These are phyloP conservation scores for Stygiomarasmius scandens DNA, from an alignment of 1,284 basidiomycete species.

Conservation along the genomic window DNA sequence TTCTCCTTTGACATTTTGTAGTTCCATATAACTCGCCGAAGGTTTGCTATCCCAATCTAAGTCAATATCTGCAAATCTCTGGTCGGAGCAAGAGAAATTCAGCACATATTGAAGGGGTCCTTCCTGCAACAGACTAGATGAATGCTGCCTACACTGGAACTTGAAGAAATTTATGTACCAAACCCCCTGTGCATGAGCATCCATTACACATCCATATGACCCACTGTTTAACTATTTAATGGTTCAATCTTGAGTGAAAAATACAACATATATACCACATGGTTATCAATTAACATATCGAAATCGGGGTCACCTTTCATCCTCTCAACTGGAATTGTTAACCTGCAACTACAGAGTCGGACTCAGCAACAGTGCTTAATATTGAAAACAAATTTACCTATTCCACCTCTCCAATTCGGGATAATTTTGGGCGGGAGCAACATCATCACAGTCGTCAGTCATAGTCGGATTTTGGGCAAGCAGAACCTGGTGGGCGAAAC, in stretches of 20 bases:
- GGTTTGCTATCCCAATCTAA: neutral
- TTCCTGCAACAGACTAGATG: neutral
- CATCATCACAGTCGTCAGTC: neutral
- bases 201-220: constrained; percentile 13
- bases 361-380: neutral
- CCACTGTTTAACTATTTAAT: neutral
- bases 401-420: neutral
- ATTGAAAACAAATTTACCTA: neutral
- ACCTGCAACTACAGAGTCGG: neutral
- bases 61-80: neutral
- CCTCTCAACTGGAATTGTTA: constrained; percentile 6
- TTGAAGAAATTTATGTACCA: neutral
- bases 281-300: neutral
- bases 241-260: no score
- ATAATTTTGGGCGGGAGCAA: neutral
- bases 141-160: no score
- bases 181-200: constrained; percentile 3
- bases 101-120: constrained; percentile 3
- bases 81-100: neutral
- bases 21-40: neutral
- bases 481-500: constrained; percentile 8
- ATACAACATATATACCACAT: no score
- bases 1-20: neutral
- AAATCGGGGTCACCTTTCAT: constrained; percentile 7
- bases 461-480: constrained; percentile 3